A percentile compares a stretch with the other conserved stretches of the same genome.
phyloP scores from a whole-genome alignment of 2,329 filamentous ascomycete genomes.

The Trichophyton simii region DNA sequence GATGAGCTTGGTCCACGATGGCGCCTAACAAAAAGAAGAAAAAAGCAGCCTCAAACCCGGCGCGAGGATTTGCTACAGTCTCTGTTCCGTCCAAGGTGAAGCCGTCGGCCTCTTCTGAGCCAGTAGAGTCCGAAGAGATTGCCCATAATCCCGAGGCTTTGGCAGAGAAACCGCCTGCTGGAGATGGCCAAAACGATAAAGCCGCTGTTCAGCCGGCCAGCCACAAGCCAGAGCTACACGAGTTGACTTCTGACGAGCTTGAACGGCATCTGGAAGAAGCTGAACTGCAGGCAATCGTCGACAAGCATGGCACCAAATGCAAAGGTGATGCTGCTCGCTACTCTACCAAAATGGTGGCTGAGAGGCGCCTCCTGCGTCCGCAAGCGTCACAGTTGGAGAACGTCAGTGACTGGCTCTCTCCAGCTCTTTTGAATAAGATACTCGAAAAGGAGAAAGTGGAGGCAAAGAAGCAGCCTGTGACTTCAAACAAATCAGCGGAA shows the following conservation, averaged over 20 bases:
- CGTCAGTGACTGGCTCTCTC: constrained; percentile 65
- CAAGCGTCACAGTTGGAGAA: constrained; percentile 60
- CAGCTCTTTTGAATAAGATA: constrained; percentile 65
- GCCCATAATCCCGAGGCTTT: background rate
- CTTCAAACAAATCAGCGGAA: constrained; percentile 9
- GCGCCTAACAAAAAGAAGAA: constrained; percentile 47
- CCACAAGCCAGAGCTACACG: constrained; percentile 13
- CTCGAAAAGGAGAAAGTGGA: constrained; percentile 47
- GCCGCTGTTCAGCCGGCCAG: background rate
- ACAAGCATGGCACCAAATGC: constrained; percentile 68
- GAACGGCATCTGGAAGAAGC: constrained; percentile 79
- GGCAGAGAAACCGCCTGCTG: background rate
- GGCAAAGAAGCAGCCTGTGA: constrained; percentile 22
- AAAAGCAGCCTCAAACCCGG: constrained; percentile 76
- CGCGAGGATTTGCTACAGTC: constrained; percentile 84
- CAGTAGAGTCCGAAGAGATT: background rate
- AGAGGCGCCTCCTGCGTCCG: constrained; percentile 65
- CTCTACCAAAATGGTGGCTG: constrained; percentile 65
- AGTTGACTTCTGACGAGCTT: constrained; percentile 67
- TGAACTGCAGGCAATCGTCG: constrained; percentile 77
- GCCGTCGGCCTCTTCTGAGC: constrained; percentile 24
- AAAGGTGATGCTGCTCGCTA: constrained; percentile 69
- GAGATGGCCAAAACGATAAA: constrained; percentile 13
- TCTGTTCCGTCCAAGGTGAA: constrained; percentile 79
- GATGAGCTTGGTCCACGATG: constrained; percentile 7